These are phyloP conservation scores for Penicillium sp. DNA, from an alignment of 2,329 filamentous ascomycete genomes.

Conservation along the genomic window DNA sequence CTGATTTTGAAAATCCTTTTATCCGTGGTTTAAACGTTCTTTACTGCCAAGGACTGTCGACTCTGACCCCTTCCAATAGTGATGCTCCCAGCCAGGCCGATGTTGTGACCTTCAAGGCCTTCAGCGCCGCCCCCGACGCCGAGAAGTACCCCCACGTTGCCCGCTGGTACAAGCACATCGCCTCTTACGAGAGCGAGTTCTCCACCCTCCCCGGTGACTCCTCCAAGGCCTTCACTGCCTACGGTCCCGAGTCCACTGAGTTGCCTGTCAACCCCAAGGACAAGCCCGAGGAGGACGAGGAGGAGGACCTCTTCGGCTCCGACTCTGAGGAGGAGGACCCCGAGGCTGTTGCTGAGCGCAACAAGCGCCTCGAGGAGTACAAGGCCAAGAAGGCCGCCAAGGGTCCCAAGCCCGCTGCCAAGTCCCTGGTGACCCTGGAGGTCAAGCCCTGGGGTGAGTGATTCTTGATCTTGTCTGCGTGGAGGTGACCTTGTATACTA, in stretches of 20 bases:
- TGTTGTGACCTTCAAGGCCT: conserved; percentile 88
- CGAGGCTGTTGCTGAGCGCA: conserved; percentile 75
- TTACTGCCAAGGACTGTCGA: not conserved
- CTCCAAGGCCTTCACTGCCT: conserved; percentile 79
- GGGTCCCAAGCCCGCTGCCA: conserved; percentile 75
- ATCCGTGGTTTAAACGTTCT: not conserved
- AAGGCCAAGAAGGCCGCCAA: conserved; percentile 94
- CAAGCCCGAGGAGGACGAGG: conserved; percentile 72
- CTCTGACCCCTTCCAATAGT: conserved; percentile 35
- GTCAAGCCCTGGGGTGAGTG: conserved; percentile 97
- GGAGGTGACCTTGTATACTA: conserved; percentile 12
- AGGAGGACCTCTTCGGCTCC: conserved; percentile 87
- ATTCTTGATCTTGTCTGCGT: not conserved
- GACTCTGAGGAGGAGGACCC: conserved; percentile 92
- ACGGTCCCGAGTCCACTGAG: conserved; percentile 77
- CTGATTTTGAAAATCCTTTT: conserved; percentile 48
- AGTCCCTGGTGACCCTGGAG: conserved; percentile 92
- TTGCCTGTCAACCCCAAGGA: conserved; percentile 80
- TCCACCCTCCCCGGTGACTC: conserved; percentile 83
- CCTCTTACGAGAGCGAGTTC: conserved; percentile 89
- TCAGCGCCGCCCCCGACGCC: conserved; percentile 68
- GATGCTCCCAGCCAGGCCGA: conserved; percentile 83
- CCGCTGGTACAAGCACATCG: conserved; percentile 99
- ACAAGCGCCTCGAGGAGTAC: conserved; percentile 89
- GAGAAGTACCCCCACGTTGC: conserved; percentile 89